These are phyloP conservation scores for Cenchrus fungigraminus DNA, from an alignment of 176 grass and related monocot species.

Conservation along the genomic window DNA sequence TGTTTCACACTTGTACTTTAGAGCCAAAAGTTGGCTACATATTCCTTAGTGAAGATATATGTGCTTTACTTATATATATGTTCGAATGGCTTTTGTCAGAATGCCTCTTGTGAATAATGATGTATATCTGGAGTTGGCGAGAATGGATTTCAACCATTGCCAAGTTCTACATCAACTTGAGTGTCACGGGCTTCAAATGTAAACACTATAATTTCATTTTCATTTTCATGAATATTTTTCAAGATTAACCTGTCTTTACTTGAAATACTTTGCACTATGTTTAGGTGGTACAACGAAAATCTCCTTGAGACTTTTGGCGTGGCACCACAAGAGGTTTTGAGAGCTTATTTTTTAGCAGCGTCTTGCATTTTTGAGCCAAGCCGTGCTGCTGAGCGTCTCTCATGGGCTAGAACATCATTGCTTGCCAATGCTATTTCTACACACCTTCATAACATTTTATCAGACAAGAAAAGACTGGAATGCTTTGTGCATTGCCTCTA, in stretches of 20 bases:
- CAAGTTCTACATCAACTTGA: slow-evolving; percentile 78
- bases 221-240: not conserved
- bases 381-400: slow-evolving; percentile 53
- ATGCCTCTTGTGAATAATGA: slow-evolving; percentile 89
- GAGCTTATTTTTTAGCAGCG: slow-evolving; percentile 60
- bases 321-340: slow-evolving; percentile 47
- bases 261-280: not conserved
- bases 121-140: slow-evolving; percentile 71
- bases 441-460: slow-evolving; percentile 22
- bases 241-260: not conserved
- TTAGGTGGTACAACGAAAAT: slow-evolving; percentile 72
- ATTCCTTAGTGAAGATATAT: not conserved
- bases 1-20: not conserved
- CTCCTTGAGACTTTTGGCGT: slow-evolving; percentile 46
- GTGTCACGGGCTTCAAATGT: slow-evolving; percentile 69
- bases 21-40: not conserved
- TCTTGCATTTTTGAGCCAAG: slow-evolving; percentile 73
- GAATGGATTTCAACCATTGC: slow-evolving; percentile 78
- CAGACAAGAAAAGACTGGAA: slow-evolving; percentile 31
- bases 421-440: slow-evolving; percentile 47
- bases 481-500: slow-evolving; percentile 43
- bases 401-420: slow-evolving; percentile 60
- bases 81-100: slow-evolving; percentile 39
- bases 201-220: not conserved
- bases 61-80: not conserved